Conservation (phyloP, 306 rosid species). For the Dryas drummondii region DNA sequence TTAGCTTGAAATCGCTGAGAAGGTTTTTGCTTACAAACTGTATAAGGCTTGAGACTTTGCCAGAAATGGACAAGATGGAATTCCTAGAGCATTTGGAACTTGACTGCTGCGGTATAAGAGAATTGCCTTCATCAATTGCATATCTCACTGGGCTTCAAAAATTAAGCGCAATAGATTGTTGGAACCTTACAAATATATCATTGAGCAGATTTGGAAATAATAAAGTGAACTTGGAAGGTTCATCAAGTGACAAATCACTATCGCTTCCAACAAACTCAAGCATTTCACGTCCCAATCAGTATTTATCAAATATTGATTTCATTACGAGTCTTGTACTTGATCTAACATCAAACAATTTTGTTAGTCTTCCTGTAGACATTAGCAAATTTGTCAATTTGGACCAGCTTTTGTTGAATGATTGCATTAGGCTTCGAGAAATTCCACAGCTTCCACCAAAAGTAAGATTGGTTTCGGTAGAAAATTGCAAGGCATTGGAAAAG, state of each 20-base stretch:
- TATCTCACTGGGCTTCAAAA: neutral
- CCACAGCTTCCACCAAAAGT: neutral
- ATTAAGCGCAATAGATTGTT: neutral
- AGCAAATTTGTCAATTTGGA: neutral
- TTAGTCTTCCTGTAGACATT: neutral
- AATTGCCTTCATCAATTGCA: neutral
- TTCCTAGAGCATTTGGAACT: neutral
- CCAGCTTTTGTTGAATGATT: neutral
- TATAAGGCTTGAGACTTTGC: neutral
- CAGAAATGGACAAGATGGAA: constrained; percentile 11
- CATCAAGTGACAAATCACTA: too few relatives aligned
- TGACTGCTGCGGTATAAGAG: neutral
- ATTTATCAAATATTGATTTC: too few relatives aligned
- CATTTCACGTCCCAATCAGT: too few relatives aligned
- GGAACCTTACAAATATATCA: neutral
- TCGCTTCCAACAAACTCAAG: too few relatives aligned
- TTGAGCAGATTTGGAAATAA: too few relatives aligned
- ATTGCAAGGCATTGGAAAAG: neutral
- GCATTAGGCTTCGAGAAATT: neutral
- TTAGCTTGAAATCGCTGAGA: neutral
- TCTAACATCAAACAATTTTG: constrained; percentile 5
- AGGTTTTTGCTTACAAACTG: too few relatives aligned
- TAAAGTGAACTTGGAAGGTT: too few relatives aligned
- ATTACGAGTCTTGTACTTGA: neutral
- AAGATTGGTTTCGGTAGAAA: neutral